Evolutionary conservation across 1,284 basidiomycete species (phyloP).

Genomic region (Lentinus polychrous): DNA sequence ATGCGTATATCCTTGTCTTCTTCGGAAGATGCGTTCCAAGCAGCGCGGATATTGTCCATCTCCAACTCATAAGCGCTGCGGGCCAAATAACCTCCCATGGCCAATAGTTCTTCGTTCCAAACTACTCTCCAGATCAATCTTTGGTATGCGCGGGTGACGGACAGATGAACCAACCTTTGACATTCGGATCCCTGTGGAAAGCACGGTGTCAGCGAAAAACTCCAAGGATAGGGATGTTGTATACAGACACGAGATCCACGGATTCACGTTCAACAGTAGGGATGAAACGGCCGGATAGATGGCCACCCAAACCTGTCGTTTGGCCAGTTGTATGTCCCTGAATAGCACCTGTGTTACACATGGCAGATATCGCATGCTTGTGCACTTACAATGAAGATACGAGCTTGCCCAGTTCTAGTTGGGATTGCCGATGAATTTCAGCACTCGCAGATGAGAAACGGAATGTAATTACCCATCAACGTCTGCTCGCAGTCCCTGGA

Average conservation of each 20-base stretch:
- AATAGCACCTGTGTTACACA: constrained; percentile 8
- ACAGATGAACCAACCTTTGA: constrained; percentile 44
- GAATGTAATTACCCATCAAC: constrained; percentile 55
- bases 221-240: constrained; percentile 7
- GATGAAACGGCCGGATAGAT: constrained; percentile 90
- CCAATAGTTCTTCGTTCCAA: constrained; percentile 87
- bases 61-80: constrained; percentile 88
- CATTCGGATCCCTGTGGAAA: constrained; percentile 61
- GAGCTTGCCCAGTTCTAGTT: constrained; percentile 43
- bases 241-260: constrained; percentile 76
- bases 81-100: constrained; percentile 76
- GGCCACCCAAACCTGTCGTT: constrained; percentile 90
- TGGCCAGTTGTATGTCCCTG: constrained; percentile 82
- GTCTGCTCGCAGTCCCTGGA: constrained; percentile 80
- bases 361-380: not conserved
- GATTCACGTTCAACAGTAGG: constrained; percentile 97
- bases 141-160: constrained; percentile 1
- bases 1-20: constrained; percentile 35
- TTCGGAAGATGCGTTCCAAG: constrained; percentile 37
- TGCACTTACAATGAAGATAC: constrained; percentile 67
- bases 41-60: constrained; percentile 48
- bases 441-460: constrained; percentile 6
- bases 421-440: constrained; percentile 32
- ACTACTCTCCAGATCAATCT: constrained; percentile 31
- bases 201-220: constrained; percentile 12